Conservation (phyloP, 129 eudicot genomes). For the Saussurea involucrata region DNA sequence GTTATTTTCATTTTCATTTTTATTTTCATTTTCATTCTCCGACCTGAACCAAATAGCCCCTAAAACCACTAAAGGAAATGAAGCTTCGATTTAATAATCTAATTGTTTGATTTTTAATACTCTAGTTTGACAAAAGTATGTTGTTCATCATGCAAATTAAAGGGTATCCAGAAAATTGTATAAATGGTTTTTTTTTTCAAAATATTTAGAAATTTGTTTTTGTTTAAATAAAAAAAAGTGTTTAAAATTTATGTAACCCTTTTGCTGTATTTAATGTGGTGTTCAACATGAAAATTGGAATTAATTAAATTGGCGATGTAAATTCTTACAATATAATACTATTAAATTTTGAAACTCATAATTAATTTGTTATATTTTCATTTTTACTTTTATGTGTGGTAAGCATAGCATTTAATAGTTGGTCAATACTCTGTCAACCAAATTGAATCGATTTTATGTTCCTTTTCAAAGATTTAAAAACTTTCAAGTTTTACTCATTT, state of each 20-base stretch:
- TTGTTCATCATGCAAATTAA: neutral
- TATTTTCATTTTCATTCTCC: too few species aligned
- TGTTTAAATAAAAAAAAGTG: neutral
- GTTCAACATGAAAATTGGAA: too few species aligned
- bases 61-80: neutral
- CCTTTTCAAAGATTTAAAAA: too few species aligned
- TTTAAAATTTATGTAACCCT: neutral
- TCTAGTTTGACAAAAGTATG: neutral
- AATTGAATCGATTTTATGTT: too few species aligned
- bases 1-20: too few species aligned
- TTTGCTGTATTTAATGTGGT: neutral
- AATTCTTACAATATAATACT: neutral
- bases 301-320: too few species aligned
- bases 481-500: too few species aligned
- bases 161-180: neutral
- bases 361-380: neutral
- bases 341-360: neutral
- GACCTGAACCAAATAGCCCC: too few species aligned
- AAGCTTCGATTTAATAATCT: neutral
- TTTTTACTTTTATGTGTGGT: neutral
- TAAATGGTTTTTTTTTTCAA: too few species aligned
- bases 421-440: too few species aligned
- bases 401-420: too few species aligned
- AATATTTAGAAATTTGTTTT: neutral
- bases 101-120: neutral